Evolutionary conservation across 2,329 filamentous ascomycete genomes (phyloP).

Genomic region (Colletotrichum melonis): DNA sequence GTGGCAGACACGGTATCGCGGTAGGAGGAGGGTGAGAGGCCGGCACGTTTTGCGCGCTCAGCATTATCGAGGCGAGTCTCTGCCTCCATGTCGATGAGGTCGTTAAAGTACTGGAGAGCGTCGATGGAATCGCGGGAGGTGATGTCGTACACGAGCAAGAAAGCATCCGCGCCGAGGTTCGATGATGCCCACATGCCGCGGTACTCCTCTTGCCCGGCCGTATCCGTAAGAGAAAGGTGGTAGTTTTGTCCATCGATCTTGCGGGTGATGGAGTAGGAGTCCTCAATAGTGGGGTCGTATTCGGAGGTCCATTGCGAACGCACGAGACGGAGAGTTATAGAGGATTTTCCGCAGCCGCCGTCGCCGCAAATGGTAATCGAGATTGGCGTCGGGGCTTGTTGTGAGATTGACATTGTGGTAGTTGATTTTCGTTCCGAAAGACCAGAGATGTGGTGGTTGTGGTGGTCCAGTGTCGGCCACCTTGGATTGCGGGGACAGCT

Average conservation of each 20-base stretch:
- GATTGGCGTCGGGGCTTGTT: constrained; percentile 64
- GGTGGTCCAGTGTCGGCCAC: neutral
- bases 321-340: constrained; percentile 85
- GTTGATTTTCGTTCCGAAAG: neutral
- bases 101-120: constrained; percentile 81
- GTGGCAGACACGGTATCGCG: constrained; percentile 44
- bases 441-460: neutral
- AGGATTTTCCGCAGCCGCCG: constrained; percentile 86
- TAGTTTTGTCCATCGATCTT: constrained; percentile 84
- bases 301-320: constrained; percentile 87
- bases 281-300: constrained; percentile 84
- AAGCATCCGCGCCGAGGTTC: constrained; percentile 84
- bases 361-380: constrained; percentile 89
- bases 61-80: constrained; percentile 76
- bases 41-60: constrained; percentile 60
- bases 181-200: constrained; percentile 85
- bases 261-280: constrained; percentile 87
- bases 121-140: constrained; percentile 76
- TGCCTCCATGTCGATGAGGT: constrained; percentile 85
- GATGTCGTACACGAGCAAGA: constrained; percentile 90
- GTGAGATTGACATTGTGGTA: constrained; percentile 31
- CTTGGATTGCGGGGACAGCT: neutral
- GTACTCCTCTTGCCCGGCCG: constrained; percentile 91
- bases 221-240: constrained; percentile 84
- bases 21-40: constrained; percentile 44